These are phyloP conservation scores for Podila epicladia DNA, from an alignment of 192 early-diverging fungal genomes.

Conservation along the genomic window DNA sequence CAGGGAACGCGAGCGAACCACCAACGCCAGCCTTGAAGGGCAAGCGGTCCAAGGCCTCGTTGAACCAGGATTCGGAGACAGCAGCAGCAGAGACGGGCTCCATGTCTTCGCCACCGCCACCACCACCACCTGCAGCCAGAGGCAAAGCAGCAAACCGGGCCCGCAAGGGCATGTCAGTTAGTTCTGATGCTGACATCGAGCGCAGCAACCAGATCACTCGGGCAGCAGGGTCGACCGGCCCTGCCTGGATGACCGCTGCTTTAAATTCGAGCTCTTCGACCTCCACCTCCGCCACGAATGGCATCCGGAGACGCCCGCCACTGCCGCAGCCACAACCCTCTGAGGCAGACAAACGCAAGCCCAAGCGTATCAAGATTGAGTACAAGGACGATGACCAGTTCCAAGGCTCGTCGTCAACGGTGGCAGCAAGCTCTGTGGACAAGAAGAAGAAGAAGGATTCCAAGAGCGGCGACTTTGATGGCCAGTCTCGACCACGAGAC, in stretches of 20 bases:
- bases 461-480: not conserved
- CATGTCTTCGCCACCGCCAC: not conserved
- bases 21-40: not conserved
- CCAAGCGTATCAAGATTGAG: slow-evolving; percentile 42
- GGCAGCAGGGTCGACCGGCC: slow-evolving; percentile 2
- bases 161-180: slow-evolving; percentile 5
- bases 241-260: slow-evolving; percentile 25
- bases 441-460: slow-evolving; percentile 7
- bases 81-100: not conserved
- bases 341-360: slow-evolving; percentile 33
- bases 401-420: slow-evolving; percentile 18
- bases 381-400: slow-evolving; percentile 31
- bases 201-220: slow-evolving; percentile 28
- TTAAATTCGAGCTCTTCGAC: not conserved
- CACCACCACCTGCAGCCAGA: slow-evolving; percentile 1
- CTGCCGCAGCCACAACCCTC: slow-evolving; percentile 3
- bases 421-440: not conserved
- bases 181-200: slow-evolving; percentile 34
- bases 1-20: not conserved
- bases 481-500: not conserved
- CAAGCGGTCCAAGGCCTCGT: not conserved
- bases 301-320: slow-evolving; percentile 11
- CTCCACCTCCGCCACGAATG: not conserved
- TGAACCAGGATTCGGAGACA: too few species aligned
- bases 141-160: slow-evolving; percentile 8